A percentile compares a stretch with the other conserved stretches of the same genome.
These are phyloP conservation scores for Cyberlindnera mississippiensis DNA, from an alignment of 805 yeast species.

Conservation along the genomic window DNA sequence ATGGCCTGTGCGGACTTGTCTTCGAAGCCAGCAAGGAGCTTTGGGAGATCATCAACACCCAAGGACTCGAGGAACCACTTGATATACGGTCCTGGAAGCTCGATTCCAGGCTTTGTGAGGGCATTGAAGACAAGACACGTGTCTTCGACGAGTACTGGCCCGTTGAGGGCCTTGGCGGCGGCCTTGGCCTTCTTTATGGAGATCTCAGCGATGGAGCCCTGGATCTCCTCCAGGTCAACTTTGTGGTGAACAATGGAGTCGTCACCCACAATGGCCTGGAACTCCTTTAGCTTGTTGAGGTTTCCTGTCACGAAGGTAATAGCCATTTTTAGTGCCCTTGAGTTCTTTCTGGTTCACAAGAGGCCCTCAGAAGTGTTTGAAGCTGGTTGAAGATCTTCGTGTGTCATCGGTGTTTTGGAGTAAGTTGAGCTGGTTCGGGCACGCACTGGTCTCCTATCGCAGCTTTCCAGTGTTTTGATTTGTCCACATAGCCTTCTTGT, in stretches of 20 bases:
- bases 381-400: not conserved
- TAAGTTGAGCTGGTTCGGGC: not conserved
- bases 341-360: not conserved
- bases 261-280: slow-evolving; percentile 63
- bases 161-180: slow-evolving; percentile 59
- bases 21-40: slow-evolving; percentile 75
- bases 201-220: slow-evolving; percentile 81
- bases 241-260: slow-evolving; percentile 53
- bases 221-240: slow-evolving; percentile 85
- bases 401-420: not conserved
- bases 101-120: slow-evolving; percentile 46
- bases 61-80: slow-evolving; percentile 84
- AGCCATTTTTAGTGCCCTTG: slow-evolving; percentile 12
- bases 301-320: slow-evolving; percentile 85
- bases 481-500: not conserved
- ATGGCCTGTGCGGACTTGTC: slow-evolving; percentile 84
- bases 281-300: slow-evolving; percentile 82
- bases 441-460: not conserved
- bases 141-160: slow-evolving; percentile 93
- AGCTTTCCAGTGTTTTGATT: not conserved
- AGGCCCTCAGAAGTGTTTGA: not conserved
- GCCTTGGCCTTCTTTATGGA: slow-evolving; percentile 73
- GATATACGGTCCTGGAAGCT: slow-evolving; percentile 90
- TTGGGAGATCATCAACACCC: slow-evolving; percentile 74
- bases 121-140: slow-evolving; percentile 87